Evolutionary conservation across 2,329 filamentous ascomycete species (phyloP).

Genomic region (Fusarium subtropicale): DNA sequence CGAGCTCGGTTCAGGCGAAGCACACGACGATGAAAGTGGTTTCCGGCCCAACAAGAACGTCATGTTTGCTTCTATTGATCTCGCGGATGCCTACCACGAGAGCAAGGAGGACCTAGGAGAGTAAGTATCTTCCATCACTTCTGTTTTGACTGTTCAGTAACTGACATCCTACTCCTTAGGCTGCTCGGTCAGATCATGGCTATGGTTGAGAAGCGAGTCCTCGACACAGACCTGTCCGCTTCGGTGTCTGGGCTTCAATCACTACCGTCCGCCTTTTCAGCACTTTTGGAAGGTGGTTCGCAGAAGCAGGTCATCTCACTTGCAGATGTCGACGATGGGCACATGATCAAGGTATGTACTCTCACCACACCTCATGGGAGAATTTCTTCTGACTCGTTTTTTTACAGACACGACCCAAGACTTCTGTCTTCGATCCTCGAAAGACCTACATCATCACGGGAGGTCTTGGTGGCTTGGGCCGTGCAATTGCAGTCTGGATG

Average conservation of each 20-base stretch:
- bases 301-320: conserved; percentile 37
- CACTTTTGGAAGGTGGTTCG: conserved; percentile 5
- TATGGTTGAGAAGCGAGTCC: conserved; percentile 25
- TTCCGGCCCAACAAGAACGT: conserved; percentile 36
- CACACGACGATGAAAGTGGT: neutral
- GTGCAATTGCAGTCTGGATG: conserved; percentile 43
- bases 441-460: conserved; percentile 45
- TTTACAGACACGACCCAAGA: conserved; percentile 34
- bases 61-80: conserved; percentile 42
- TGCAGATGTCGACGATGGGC: neutral
- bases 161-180: conserved; percentile 17
- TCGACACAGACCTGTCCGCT: conserved; percentile 10
- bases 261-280: conserved; percentile 20
- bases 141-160: neutral
- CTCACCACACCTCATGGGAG: neutral
- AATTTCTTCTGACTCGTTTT: conserved; percentile 2
- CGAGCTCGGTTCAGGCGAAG: conserved; percentile 28
- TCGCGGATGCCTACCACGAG: conserved; percentile 36
- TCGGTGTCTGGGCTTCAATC: conserved; percentile 26
- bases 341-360: conserved; percentile 32
- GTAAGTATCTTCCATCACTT: conserved; percentile 10
- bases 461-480: conserved; percentile 41
- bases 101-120: conserved; percentile 30
- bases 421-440: conserved; percentile 23
- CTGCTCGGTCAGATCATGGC: conserved; percentile 25